Conservation (phyloP, 108 stramenopile genomes). For the Skeletonema marinoi region DNA sequence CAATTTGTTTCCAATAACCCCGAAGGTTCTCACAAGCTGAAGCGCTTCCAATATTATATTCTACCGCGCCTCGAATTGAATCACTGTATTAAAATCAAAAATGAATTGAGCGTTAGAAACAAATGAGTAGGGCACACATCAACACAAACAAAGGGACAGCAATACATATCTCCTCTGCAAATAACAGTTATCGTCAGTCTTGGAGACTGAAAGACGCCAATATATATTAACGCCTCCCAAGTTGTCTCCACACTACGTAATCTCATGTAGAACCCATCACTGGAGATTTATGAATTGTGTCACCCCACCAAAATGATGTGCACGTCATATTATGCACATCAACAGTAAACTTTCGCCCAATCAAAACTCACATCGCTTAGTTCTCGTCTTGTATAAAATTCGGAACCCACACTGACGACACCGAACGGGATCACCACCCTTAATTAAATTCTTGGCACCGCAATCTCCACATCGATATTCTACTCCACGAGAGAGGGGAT, state of each 20-base stretch:
- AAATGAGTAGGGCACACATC: background rate
- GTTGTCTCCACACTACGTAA: slow-evolving; percentile 17
- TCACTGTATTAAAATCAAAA: slow-evolving; percentile 52
- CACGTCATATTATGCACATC: background rate
- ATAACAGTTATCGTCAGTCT: slow-evolving; percentile 21
- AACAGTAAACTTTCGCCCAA: background rate
- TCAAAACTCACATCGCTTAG: slow-evolving; percentile 87
- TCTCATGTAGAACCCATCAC: slow-evolving; percentile 53
- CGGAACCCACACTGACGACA: slow-evolving; percentile 98
- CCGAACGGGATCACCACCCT: slow-evolving; percentile 90
- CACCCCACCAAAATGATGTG: background rate
- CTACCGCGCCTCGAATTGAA: slow-evolving; percentile 60
- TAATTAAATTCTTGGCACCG: slow-evolving; percentile 78
- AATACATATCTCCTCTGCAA: slow-evolving; percentile 30
- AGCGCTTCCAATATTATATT: background rate
- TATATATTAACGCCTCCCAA: background rate
- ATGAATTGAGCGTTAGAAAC: background rate
- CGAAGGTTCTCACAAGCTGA: background rate
- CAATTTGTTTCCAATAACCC: slow-evolving; percentile 19
- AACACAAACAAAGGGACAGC: background rate
- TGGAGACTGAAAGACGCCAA: background rate
- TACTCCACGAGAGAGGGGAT: slow-evolving; percentile 68
- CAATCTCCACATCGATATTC: slow-evolving; percentile 93
- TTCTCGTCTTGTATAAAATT: slow-evolving; percentile 97
- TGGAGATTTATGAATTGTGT: slow-evolving; percentile 10